Conservation (phyloP, 2,329 filamentous ascomycete genomes). For the Trichoderma harzianum region DNA sequence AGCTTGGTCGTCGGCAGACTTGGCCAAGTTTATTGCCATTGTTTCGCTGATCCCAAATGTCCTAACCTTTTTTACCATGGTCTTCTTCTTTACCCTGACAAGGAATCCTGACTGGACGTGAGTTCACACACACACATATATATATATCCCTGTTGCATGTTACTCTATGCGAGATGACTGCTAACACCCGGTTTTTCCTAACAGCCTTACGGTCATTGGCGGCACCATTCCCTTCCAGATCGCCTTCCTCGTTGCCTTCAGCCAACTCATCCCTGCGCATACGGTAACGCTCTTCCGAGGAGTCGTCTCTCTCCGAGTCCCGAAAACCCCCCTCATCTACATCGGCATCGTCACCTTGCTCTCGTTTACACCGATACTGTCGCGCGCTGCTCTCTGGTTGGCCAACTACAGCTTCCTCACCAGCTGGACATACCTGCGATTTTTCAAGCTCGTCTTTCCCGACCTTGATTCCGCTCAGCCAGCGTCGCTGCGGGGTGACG, state of each 20-base stretch:
- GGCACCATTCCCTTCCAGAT: conserved; percentile 89
- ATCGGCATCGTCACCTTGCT: conserved; percentile 69
- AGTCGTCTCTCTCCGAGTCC: conserved; percentile 82
- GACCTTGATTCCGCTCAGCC: conserved; percentile 63
- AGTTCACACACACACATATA: conserved; percentile 31
- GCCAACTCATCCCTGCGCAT: conserved; percentile 94
- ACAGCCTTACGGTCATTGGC: conserved; percentile 74
- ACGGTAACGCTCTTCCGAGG: conserved; percentile 92
- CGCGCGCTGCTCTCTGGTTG: conserved; percentile 75
- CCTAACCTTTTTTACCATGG: conserved; percentile 68
- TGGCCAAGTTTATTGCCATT: conserved; percentile 83
- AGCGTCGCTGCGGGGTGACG: conserved; percentile 73
- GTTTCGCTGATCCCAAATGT: conserved; percentile 77
- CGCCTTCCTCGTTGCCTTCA: conserved; percentile 92
- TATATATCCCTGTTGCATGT: neutral
- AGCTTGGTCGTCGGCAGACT: conserved; percentile 89
- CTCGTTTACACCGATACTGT: conserved; percentile 54
- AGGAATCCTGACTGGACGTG: conserved; percentile 67
- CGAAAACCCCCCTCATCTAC: conserved; percentile 67
- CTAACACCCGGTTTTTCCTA: neutral
- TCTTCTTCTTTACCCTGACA: conserved; percentile 69
- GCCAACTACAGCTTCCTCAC: conserved; percentile 77
- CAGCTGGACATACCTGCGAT: conserved; percentile 94
- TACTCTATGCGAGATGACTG: neutral
- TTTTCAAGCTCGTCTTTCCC: conserved; percentile 77